These are phyloP conservation scores for Acanthamoeba divionensis DNA, from an alignment of 208 protist species.

Conservation along the genomic window DNA sequence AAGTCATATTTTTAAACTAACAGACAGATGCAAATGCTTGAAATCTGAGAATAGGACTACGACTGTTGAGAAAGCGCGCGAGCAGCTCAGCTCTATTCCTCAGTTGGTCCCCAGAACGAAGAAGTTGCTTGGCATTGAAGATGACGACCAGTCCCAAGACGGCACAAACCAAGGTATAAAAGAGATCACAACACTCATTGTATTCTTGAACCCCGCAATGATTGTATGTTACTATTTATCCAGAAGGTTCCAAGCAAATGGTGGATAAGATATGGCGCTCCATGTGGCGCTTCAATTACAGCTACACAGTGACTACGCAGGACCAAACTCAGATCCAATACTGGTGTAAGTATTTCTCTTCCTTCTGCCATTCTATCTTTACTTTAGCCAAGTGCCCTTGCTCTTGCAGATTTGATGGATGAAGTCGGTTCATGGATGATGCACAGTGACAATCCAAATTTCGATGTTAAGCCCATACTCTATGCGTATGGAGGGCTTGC, in stretches of 20 bases:
- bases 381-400: not conserved
- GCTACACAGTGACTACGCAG: not conserved
- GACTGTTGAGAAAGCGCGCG: slow-evolving; percentile 1
- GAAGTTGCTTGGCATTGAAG: not conserved
- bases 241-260: not conserved
- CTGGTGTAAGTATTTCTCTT: not conserved
- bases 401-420: not conserved
- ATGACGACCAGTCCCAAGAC: too few species aligned
- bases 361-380: not conserved
- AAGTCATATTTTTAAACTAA: too few species aligned
- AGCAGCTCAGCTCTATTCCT: slow-evolving; percentile 10
- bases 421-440: slow-evolving; percentile 17
- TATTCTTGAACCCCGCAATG: too few species aligned
- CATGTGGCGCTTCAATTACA: slow-evolving; percentile 32
- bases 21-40: too few species aligned
- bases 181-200: too few species aligned
- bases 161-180: too few species aligned
- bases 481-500: not conserved
- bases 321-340: not conserved
- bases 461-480: not conserved
- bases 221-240: too few species aligned
- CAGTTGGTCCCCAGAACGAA: not conserved
- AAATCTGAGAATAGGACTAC: slow-evolving; percentile 14
- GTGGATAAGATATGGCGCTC: not conserved
- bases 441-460: slow-evolving; percentile 18